Evolutionary conservation across 2,329 filamentous ascomycete genomes (phyloP).

Genomic region (Alternaria solani): DNA sequence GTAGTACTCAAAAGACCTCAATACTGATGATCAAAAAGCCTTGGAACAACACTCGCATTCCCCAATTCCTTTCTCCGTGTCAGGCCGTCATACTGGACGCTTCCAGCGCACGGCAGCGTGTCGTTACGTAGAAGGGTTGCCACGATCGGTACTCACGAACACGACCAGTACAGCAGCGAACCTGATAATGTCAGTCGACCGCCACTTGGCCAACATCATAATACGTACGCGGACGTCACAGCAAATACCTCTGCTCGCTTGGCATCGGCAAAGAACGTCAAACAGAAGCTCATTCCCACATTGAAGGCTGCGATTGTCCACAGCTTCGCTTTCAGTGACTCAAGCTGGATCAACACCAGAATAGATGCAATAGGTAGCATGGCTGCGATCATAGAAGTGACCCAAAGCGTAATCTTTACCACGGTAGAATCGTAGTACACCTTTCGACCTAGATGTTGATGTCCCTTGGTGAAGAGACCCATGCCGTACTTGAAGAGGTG

Average conservation of each 20-base stretch:
- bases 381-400: conserved; percentile 30
- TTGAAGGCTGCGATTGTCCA: conserved; percentile 34
- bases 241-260: conserved; percentile 37
- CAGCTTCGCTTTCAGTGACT: conserved; percentile 20
- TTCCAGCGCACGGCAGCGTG: background rate
- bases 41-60: background rate
- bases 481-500: conserved; percentile 13
- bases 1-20: background rate
- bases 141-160: conserved; percentile 5
- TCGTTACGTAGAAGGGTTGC: background rate
- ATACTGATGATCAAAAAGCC: background rate
- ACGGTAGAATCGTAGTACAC: conserved; percentile 7
- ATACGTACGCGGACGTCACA: conserved; percentile 36
- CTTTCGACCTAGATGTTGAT: background rate
- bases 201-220: background rate
- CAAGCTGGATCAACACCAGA: conserved; percentile 18
- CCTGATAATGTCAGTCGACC: background rate
- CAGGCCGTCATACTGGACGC: background rate
- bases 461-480: background rate
- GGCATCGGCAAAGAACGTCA: conserved; percentile 30
- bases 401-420: conserved; percentile 21
- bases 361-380: conserved; percentile 35
- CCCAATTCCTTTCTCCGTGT: background rate
- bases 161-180: conserved; percentile 14
- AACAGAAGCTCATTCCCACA: conserved; percentile 28